phyloP scores from a whole-genome alignment of 2,329 filamentous ascomycete species.

The Thielaviopsis cerberus region DNA sequence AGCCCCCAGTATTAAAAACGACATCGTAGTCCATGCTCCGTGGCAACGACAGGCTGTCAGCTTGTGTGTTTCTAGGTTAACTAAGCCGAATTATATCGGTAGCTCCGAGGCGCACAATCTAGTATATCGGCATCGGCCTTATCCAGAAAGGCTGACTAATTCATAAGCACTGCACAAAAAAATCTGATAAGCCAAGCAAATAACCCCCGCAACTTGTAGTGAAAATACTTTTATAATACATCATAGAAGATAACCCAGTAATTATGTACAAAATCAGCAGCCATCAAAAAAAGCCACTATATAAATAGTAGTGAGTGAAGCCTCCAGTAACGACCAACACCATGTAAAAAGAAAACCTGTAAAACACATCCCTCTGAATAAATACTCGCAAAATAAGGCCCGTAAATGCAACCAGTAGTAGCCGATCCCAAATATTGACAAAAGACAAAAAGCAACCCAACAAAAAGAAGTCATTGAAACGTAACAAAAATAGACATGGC shows the following conservation, averaged over 20 bases:
- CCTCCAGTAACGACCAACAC: background rate
- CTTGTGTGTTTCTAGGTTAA: too few relatives aligned
- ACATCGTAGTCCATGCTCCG: too few relatives aligned
- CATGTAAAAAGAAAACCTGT: background rate
- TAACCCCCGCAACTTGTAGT: background rate
- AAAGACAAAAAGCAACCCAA: background rate
- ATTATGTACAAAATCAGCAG: background rate
- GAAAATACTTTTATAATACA: background rate
- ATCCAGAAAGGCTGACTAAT: background rate
- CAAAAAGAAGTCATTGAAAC: background rate
- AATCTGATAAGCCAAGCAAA: too few relatives aligned
- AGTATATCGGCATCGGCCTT: background rate
- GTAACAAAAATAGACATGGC: background rate
- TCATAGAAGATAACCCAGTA: background rate
- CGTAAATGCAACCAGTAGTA: background rate
- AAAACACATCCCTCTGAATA: background rate
- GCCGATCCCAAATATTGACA: background rate
- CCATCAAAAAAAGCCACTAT: background rate
- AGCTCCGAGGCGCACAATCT: too few relatives aligned
- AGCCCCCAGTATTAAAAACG: too few relatives aligned
- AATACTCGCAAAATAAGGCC: background rate
- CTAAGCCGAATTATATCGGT: too few relatives aligned
- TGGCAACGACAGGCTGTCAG: too few relatives aligned
- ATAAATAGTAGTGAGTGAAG: background rate
- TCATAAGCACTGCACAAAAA: too few relatives aligned